Evolutionary conservation across 108 stramenopile genomes (phyloP).

Genomic region (Skeletonema grethae): DNA sequence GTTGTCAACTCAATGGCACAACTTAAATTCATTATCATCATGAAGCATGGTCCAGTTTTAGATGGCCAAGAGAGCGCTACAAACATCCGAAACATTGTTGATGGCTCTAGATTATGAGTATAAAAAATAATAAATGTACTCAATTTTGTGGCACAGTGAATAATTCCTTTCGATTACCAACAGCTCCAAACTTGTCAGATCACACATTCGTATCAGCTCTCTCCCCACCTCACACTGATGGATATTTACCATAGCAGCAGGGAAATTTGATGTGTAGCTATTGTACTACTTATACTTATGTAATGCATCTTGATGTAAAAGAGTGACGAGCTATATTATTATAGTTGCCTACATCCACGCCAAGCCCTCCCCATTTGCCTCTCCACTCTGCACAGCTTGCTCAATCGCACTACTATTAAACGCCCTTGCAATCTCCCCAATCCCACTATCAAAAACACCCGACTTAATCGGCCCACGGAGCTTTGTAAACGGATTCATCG

Average conservation of each 20-base stretch:
- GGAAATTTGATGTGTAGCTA: too few species aligned
- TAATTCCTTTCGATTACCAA: too few species aligned
- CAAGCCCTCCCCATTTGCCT: neutral
- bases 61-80: neutral
- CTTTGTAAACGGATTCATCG: constrained; percentile 49
- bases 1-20: neutral
- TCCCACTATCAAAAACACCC: constrained; percentile 36
- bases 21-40: neutral
- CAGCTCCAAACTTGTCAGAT: too few species aligned
- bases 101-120: neutral
- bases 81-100: neutral
- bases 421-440: constrained; percentile 23
- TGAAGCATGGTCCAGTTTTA: neutral
- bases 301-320: too few species aligned
- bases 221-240: too few species aligned
- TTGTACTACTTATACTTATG: too few species aligned
- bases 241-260: too few species aligned
- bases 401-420: constrained; percentile 21
- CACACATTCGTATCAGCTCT: too few species aligned
- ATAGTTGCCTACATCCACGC: neutral
- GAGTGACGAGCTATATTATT: too few species aligned
- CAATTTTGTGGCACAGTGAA: neutral
- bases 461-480: constrained; percentile 41
- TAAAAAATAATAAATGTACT: constrained; percentile 3
- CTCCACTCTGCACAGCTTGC: neutral